These are phyloP conservation scores for Forsythia viridissima DNA, from an alignment of 257 asterid genomes.

Conservation along the genomic window DNA sequence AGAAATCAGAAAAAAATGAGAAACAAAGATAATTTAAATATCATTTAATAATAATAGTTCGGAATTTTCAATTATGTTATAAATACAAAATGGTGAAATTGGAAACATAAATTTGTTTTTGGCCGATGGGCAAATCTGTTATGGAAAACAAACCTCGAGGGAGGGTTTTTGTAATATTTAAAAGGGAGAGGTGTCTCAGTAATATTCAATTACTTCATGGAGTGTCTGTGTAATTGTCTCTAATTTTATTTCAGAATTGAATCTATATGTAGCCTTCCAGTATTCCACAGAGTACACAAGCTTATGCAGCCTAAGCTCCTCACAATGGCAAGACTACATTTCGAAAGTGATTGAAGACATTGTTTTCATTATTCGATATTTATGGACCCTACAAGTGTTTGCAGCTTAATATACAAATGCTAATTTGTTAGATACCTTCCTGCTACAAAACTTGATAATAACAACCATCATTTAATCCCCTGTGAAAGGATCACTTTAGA, in stretches of 20 bases:
- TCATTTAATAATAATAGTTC: not conserved
- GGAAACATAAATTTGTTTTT: too few species aligned
- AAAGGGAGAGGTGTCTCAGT: not conserved
- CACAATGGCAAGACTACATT: not conserved
- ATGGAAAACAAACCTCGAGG: not conserved
- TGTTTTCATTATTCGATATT: not conserved
- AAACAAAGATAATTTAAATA: not conserved
- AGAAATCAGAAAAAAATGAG: not conserved
- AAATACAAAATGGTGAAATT: not conserved
- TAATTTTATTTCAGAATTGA: not conserved
- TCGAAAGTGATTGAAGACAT: constrained; percentile 8
- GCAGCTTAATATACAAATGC: not conserved
- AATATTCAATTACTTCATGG: not conserved
- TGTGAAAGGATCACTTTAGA: not conserved
- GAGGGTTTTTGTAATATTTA: not conserved
- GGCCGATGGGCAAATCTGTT: not conserved
- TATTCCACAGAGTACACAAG: not conserved
- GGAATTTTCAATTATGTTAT: not conserved
- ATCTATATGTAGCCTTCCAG: not conserved
- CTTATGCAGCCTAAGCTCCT: not conserved
- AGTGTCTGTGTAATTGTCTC: not conserved
- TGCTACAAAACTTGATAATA: not conserved
- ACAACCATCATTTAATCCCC: not conserved
- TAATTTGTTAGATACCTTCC: not conserved
- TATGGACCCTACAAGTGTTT: not conserved